These are phyloP conservation scores for Diaporthe sp. DNA, from an alignment of 2,329 filamentous ascomycete genomes.

Conservation along the genomic window DNA sequence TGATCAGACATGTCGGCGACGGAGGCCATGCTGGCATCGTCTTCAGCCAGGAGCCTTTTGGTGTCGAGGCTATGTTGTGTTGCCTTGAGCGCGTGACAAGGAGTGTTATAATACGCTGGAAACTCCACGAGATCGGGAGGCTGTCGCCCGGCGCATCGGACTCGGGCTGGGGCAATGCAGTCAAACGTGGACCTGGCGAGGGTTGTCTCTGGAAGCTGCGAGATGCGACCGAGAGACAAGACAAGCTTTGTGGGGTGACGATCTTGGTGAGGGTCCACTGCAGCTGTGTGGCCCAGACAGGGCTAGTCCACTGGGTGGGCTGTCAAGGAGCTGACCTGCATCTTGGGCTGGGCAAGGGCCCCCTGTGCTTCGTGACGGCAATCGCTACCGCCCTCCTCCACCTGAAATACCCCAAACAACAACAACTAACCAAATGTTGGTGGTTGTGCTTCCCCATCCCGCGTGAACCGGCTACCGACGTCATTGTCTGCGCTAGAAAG, in stretches of 20 bases:
- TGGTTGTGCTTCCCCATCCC: background rate
- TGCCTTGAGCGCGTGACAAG: background rate
- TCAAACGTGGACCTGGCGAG: background rate
- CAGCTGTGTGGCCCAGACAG: background rate
- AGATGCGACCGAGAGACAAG: slow-evolving; percentile 6
- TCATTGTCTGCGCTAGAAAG: slow-evolving; percentile 16
- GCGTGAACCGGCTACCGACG: slow-evolving; percentile 15
- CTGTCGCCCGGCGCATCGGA: background rate
- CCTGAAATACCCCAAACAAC: slow-evolving; percentile 4
- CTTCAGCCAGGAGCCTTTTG: background rate
- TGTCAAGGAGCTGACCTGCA: slow-evolving; percentile 1
- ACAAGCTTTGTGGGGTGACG: slow-evolving; percentile 33
- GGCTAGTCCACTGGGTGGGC: background rate
- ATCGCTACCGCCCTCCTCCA: background rate
- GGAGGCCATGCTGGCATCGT: slow-evolving; percentile 42
- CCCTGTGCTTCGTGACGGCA: background rate
- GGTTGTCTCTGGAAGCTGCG: background rate
- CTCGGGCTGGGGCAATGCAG: background rate
- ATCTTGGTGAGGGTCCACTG: slow-evolving; percentile 11
- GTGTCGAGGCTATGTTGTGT: background rate
- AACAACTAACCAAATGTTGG: background rate
- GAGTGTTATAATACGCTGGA: background rate
- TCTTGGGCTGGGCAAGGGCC: slow-evolving; percentile 1
- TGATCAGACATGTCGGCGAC: slow-evolving; percentile 34
- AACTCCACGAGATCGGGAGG: background rate